phyloP scores from a whole-genome alignment of 2,329 filamentous ascomycete species.

The Aureobasidium sp. region DNA sequence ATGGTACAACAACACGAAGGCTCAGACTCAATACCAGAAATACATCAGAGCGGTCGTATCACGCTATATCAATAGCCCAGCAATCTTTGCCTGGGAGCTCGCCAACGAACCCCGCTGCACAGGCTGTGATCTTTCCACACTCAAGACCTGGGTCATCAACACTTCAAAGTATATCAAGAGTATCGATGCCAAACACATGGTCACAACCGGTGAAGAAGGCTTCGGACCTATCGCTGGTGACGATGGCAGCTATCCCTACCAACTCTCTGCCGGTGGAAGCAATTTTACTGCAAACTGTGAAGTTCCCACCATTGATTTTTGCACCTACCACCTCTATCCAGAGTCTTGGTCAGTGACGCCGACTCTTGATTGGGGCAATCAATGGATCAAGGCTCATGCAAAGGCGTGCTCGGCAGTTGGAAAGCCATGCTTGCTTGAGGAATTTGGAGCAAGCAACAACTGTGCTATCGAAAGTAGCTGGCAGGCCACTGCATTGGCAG shows the following conservation, averaged over 20 bases:
- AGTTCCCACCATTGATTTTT: conserved; percentile 27
- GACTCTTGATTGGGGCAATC: conserved; percentile 24
- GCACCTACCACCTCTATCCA: conserved; percentile 30
- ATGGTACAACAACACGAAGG: conserved; percentile 62
- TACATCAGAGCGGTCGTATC: conserved; percentile 68
- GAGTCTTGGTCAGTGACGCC: conserved; percentile 21
- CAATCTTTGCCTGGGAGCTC: conserved; percentile 74
- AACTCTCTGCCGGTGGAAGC: conserved; percentile 23
- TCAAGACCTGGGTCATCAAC: conserved; percentile 65
- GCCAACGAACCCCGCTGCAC: conserved; percentile 72
- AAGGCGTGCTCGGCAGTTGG: conserved; percentile 24
- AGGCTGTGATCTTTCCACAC: conserved; percentile 62
- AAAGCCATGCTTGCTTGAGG: conserved; percentile 30
- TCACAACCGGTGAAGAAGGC: conserved; percentile 71
- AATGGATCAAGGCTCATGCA: conserved; percentile 29
- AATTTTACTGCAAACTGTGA: conserved; percentile 28
- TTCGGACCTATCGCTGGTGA: conserved; percentile 31
- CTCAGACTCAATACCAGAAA: conserved; percentile 61
- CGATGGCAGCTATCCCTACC: conserved; percentile 38
- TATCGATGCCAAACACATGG: conserved; percentile 67
- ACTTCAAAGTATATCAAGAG: conserved; percentile 70
- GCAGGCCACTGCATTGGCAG: conserved; percentile 26
- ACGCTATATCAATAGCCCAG: conserved; percentile 63
- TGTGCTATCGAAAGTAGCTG: conserved; percentile 25
- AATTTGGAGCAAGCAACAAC: conserved; percentile 26